phyloP scores from a whole-genome alignment of 768 basidiomycete species.

The Coprinellus micaceus region DNA sequence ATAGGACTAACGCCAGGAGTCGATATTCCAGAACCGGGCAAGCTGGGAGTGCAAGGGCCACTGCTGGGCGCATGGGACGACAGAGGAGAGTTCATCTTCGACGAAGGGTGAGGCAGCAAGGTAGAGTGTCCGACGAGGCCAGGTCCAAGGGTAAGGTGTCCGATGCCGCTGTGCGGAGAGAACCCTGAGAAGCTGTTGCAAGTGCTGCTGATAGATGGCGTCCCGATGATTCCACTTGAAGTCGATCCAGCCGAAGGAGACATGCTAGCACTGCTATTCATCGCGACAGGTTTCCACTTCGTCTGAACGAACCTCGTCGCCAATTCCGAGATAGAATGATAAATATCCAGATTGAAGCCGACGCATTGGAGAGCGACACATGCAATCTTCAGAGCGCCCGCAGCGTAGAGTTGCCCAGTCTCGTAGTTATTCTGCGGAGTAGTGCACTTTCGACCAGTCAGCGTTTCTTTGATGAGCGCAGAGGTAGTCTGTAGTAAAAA shows the following conservation, averaged over 20 bases:
- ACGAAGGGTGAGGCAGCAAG: not conserved
- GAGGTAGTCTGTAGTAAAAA: slow-evolving; percentile 49
- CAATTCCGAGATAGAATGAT: slow-evolving; percentile 63
- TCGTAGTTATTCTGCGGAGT: slow-evolving; percentile 80
- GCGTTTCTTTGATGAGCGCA: slow-evolving; percentile 67
- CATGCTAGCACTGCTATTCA: slow-evolving; percentile 4
- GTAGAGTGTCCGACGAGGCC: not conserved
- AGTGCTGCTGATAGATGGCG: not conserved
- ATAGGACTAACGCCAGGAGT: slow-evolving; percentile 1
- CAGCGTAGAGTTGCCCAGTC: slow-evolving; percentile 65
- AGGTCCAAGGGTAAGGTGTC: not conserved
- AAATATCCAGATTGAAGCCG: slow-evolving; percentile 68
- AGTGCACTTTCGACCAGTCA: slow-evolving; percentile 66
- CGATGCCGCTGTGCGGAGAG: not conserved
- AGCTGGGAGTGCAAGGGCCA: not conserved
- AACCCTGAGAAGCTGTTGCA: not conserved
- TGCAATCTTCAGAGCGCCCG: slow-evolving; percentile 68
- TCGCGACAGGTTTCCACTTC: slow-evolving; percentile 27
- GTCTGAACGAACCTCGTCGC: slow-evolving; percentile 45
- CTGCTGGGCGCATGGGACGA: not conserved
- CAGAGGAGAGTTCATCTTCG: slow-evolving; percentile 3
- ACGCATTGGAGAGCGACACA: slow-evolving; percentile 75
- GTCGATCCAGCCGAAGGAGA: slow-evolving; percentile 2
- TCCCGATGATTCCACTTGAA: not conserved
- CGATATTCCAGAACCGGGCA: not conserved